Base-by-base conservation (phyloP, 1,284 basidiomycete species). In the Thelephora terrestris region DNA sequence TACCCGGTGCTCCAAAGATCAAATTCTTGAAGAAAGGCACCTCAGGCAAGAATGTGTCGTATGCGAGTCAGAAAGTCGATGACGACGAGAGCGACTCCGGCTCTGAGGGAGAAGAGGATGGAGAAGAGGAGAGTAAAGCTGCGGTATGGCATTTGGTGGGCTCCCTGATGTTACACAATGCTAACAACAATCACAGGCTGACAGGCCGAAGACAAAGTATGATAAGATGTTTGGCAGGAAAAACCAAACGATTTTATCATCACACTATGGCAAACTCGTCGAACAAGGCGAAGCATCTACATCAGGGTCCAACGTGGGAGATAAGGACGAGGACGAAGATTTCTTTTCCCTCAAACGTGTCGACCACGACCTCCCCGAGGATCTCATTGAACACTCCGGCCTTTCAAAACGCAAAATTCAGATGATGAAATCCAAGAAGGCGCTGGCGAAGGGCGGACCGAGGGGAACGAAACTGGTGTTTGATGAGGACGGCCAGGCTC, bases 191-290 rank as follows among this genome's bases (percentile, higher is more conserved):
- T 36, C 21, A 50, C 21, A 24, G 12, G 18, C 12, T 32, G 32
- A 20, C 50, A 53, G 17, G 37, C 32, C 40, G 0, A 78, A 90
- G 49, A 98, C 96, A 4, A 98, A 96, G 69, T 97, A 98, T 64
- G 96, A 99, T 65, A 81, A 92, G 47, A 97, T 99, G 91, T 99
- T 99, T 61, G 88, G 90, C 61, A 82, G 95, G 50, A 94, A 91
- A 66, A 98, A 98, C 64, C 94, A 97, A 65, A 87, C 83, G 55
- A 86, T 98, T 47, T 77, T 98, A 17, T 93, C 92, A 0, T 79
- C 85, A 53, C 94, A 97, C 64, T 98, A 97, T 68, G 76, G 74
- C 50, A 92, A 91, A 59, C 81, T 99, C 45, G 73, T 98, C 48
- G 86, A 91, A 50, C 84, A 85, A 50, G 39, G 21, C 9, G n/a